Evolutionary conservation across 176 grass and related monocot species (phyloP).

Genomic region (Areca catechu): DNA sequence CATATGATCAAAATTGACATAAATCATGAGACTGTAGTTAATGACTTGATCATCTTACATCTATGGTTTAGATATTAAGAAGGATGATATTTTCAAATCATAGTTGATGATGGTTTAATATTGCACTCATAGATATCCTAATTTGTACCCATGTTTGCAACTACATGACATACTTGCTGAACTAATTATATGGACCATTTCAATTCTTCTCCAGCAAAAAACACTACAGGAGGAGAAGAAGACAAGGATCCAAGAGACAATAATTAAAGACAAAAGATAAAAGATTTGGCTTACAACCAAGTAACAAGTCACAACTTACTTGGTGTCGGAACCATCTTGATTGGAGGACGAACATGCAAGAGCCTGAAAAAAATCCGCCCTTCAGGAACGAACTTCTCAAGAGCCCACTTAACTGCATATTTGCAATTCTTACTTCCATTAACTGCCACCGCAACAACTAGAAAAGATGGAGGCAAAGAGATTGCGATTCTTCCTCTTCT

Average conservation of each 20-base stretch:
- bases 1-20: too few relatives aligned
- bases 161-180: too few relatives aligned
- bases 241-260: not conserved
- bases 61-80: too few relatives aligned
- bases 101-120: too few relatives aligned
- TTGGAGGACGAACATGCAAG: conserved; percentile 45
- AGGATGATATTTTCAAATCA: too few relatives aligned
- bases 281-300: not conserved
- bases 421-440: conserved; percentile 49
- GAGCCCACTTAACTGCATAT: conserved; percentile 75
- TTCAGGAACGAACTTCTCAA: conserved; percentile 72
- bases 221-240: too few relatives aligned
- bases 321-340: conserved; percentile 79
- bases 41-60: too few relatives aligned
- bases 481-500: conserved; percentile 23
- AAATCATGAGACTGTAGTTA: too few relatives aligned
- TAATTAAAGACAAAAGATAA: not conserved
- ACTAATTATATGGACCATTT: too few relatives aligned
- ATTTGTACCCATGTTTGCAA: too few relatives aligned
- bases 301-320: conserved; percentile 30
- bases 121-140: too few relatives aligned
- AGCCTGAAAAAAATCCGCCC: conserved; percentile 58
- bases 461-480: conserved; percentile 12
- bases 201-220: too few relatives aligned
- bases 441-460: conserved; percentile 57